Percentiles rank a stretch among this genome's conserved stretches.
Evolutionary conservation across 2,329 filamentous ascomycete genomes (phyloP).

Genomic region (Claviceps africana): DNA sequence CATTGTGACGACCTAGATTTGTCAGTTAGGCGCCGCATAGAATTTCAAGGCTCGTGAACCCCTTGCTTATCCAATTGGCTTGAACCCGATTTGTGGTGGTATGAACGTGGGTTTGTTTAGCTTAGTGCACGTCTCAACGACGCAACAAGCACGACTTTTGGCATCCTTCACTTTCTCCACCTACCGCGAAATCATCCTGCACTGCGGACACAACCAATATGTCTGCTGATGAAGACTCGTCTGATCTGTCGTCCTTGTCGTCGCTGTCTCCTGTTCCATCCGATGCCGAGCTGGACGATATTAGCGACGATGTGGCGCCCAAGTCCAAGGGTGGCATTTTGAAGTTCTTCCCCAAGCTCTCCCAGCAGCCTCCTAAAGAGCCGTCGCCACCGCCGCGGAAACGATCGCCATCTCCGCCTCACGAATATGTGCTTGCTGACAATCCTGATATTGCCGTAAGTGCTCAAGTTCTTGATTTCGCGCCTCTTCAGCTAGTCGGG

Average conservation of each 20-base stretch:
- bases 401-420: slow-evolving; percentile 73
- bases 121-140: slow-evolving; percentile 17
- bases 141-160: slow-evolving; percentile 13
- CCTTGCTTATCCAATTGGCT: slow-evolving; percentile 17
- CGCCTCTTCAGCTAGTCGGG: not conserved
- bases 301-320: slow-evolving; percentile 16
- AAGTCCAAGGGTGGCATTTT: slow-evolving; percentile 47
- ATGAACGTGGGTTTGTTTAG: slow-evolving; percentile 12
- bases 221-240: slow-evolving; percentile 48
- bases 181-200: slow-evolving; percentile 14
- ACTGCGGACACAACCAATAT: slow-evolving; percentile 24
- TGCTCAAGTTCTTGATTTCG: slow-evolving; percentile 18
- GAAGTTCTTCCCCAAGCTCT: slow-evolving; percentile 52
- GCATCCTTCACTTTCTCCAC: slow-evolving; percentile 16
- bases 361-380: slow-evolving; percentile 38
- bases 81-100: slow-evolving; percentile 19
- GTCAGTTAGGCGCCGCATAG: slow-evolving; percentile 9
- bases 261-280: slow-evolving; percentile 31
- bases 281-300: slow-evolving; percentile 37
- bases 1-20: slow-evolving; percentile 2
- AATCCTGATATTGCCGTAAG: slow-evolving; percentile 85
- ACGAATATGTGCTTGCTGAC: slow-evolving; percentile 80
- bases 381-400: slow-evolving; percentile 57
- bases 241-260: slow-evolving; percentile 46
- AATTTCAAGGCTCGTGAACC: slow-evolving; percentile 8